These are phyloP conservation scores for Diaporthe eres DNA, from an alignment of 2,329 filamentous ascomycete genomes.

Conservation along the genomic window DNA sequence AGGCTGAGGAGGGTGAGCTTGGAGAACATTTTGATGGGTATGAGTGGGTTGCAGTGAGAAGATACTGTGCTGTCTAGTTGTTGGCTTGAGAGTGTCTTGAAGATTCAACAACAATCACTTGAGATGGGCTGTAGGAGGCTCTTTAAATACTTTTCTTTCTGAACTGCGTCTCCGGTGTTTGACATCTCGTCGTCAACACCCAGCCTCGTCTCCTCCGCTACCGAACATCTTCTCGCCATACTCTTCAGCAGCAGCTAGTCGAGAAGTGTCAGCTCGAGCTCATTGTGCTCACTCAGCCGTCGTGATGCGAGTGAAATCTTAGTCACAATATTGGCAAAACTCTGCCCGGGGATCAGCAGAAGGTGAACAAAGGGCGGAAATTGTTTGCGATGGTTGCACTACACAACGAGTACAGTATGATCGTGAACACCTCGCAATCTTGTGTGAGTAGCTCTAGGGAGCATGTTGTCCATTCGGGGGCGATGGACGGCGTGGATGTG, in stretches of 20 bases:
- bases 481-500: background rate
- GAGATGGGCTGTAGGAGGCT: background rate
- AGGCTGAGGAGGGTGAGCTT: slow-evolving; percentile 13
- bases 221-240: background rate
- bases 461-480: background rate
- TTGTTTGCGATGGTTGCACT: slow-evolving; percentile 29
- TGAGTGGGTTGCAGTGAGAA: background rate
- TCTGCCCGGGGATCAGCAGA: background rate
- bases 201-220: background rate
- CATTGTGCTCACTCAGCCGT: slow-evolving; percentile 14
- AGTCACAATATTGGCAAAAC: background rate
- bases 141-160: slow-evolving; percentile 3
- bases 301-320: background rate
- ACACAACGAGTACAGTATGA: background rate
- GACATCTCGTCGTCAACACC: background rate
- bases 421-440: background rate
- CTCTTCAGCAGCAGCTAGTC: background rate
- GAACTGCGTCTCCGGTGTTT: background rate
- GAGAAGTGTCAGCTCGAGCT: background rate
- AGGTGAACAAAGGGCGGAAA: background rate
- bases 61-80: background rate
- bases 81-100: background rate
- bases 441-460: background rate
- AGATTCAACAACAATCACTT: background rate
- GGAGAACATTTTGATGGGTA: slow-evolving; percentile 14